Conservation (phyloP, 768 basidiomycete genomes). For the Leccinum boreale region DNA sequence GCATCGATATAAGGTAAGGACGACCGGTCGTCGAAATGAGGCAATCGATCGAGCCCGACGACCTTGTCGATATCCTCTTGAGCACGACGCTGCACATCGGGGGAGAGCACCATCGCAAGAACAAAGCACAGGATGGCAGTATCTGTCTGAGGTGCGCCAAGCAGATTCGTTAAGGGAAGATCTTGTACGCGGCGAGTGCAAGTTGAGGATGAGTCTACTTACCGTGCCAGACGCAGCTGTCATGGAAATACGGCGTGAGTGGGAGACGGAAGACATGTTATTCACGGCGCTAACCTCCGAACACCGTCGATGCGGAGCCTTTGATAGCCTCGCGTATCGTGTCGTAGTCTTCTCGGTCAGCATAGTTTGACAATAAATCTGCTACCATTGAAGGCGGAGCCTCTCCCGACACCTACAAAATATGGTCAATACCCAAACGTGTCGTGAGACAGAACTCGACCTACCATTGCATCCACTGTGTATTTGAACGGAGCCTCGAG, state of each 20-base stretch:
- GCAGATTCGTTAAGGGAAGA: background rate
- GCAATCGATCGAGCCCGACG: slow-evolving; percentile 20
- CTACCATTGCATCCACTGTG: background rate
- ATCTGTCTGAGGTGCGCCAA: slow-evolving; percentile 10
- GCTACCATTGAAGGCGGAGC: background rate
- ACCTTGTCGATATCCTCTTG: slow-evolving; percentile 28
- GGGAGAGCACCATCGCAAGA: slow-evolving; percentile 26
- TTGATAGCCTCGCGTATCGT: background rate
- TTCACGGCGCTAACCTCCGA: slow-evolving; percentile 1
- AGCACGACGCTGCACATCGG: slow-evolving; percentile 23
- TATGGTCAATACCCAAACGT: background rate
- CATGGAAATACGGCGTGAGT: background rate
- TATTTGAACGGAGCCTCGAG: background rate
- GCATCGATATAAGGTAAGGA: slow-evolving; percentile 27
- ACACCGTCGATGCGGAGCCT: background rate
- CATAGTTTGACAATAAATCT: background rate
- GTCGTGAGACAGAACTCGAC: background rate
- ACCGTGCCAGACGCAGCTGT: slow-evolving; percentile 5
- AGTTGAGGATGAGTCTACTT: background rate
- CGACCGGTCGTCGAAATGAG: slow-evolving; percentile 23
- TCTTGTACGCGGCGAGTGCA: background rate
- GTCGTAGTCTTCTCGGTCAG: background rate
- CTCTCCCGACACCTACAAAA: background rate
- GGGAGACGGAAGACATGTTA: background rate
- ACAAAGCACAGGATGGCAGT: slow-evolving; percentile 20